These are phyloP conservation scores for Pachysandra terminalis DNA, from an alignment of 164 flowering plant species.

Conservation along the genomic window DNA sequence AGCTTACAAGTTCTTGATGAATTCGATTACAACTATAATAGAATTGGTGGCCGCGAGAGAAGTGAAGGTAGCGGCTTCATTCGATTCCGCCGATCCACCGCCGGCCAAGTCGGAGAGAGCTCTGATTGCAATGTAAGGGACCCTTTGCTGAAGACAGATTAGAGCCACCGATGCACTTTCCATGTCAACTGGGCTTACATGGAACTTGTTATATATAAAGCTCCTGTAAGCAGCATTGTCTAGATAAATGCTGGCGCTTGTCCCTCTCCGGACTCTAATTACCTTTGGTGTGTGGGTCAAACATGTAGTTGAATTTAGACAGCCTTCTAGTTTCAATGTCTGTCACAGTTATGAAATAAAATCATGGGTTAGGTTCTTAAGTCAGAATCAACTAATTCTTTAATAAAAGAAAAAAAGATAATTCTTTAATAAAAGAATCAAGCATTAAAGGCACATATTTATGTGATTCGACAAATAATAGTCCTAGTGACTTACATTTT, in stretches of 20 bases:
- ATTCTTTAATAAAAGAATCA: too few relatives aligned
- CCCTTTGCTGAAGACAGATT: slow-evolving; percentile 16
- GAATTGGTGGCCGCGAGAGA: slow-evolving; percentile 18
- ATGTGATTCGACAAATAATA: too few relatives aligned
- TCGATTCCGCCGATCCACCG: slow-evolving; percentile 16
- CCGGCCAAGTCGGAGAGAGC: slow-evolving; percentile 23
- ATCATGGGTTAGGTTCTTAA: too few relatives aligned
- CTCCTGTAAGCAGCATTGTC: slow-evolving; percentile 23
- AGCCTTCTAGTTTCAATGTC: slow-evolving; percentile 30
- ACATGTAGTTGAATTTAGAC: slow-evolving; percentile 37
- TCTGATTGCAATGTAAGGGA: slow-evolving; percentile 22
- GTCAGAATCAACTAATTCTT: too few relatives aligned
- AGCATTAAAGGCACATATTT: too few relatives aligned
- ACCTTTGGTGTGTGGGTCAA: slow-evolving; percentile 19
- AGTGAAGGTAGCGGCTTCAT: slow-evolving; percentile 11
- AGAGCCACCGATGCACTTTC: slow-evolving; percentile 27
- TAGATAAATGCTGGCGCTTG: slow-evolving; percentile 18
- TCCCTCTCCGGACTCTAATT: slow-evolving; percentile 19
- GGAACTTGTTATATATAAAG: slow-evolving; percentile 19
- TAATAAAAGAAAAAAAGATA: too few relatives aligned
- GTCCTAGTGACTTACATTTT: too few relatives aligned
- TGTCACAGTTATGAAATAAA: background rate
- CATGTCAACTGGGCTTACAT: slow-evolving; percentile 24
- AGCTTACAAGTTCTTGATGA: slow-evolving; percentile 7
- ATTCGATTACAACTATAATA: slow-evolving; percentile 10